Base-by-base conservation (phyloP, 768 basidiomycete genomes). In the Russula earlei region DNA sequence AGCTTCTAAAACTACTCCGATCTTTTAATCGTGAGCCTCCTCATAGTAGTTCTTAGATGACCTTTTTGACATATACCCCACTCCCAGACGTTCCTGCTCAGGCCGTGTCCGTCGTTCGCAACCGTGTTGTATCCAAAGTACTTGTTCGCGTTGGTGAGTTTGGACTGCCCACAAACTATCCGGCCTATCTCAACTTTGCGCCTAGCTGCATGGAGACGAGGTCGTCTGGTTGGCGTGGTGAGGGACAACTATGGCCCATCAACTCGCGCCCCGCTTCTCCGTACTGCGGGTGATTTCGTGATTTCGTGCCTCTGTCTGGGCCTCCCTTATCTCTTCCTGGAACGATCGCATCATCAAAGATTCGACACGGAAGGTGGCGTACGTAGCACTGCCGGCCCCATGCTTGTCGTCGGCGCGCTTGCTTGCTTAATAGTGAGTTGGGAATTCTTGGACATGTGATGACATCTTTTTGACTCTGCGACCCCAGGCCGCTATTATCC, bases 301-400 rank as follows among this genome's bases (percentile, higher is more conserved):
- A 67, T 84, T 54, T 79, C 82, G 0, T 71, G 77, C 59, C 59
- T 91, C 22, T 87, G 85, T 64, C 76, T 91, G 10, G 89, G 89
- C 2, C 82, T 91, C 47, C 89, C 89, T 0, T 89, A 84, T 68
- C 68, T 91, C 55, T 87, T 89, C 71, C 68, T 80, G 60, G 77
- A 79, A 49, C 78, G 81, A 49, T 64, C 75, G 10, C 70, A 74
- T 41, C 68, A 72, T 56, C 75, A 76, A 43, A 67, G 78, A 19
- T 64, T 76, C 31, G 85, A 87, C 65, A 77, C 81, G 48, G 87
- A 87, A 67, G 76, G 79, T 50, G 81, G 80, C 17, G 59, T 72
- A 34, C 69, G 68, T 42, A 66, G 61, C 43, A 64, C 66, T 34
- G 74, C 77, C 4, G 77, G 77, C 5, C 82, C 85, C 0, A 69